Percentiles rank a stretch among this genome's conserved stretches.
These are phyloP conservation scores for Sordaria brevicollis DNA, from an alignment of 495 filamentous ascomycete genomes.

Conservation along the genomic window DNA sequence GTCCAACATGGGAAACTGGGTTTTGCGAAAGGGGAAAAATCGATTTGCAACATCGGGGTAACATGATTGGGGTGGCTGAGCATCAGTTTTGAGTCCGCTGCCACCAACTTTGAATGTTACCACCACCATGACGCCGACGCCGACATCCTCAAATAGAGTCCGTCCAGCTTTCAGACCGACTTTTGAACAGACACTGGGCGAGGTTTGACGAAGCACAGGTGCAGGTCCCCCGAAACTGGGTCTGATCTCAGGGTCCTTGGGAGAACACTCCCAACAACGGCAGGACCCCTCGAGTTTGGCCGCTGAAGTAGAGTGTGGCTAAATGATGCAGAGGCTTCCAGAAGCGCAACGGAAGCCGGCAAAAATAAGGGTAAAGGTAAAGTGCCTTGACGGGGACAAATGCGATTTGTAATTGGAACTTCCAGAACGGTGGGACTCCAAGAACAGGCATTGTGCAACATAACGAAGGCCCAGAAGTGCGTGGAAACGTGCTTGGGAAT, in stretches of 20 bases:
- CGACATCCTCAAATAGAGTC: background rate
- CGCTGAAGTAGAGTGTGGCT: constrained; percentile 11
- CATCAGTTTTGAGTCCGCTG: background rate
- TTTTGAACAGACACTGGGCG: background rate
- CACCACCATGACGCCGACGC: background rate
- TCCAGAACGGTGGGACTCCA: background rate
- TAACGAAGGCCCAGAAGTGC: background rate
- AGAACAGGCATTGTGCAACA: background rate
- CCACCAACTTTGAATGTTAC: background rate
- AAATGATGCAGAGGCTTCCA: constrained; percentile 14
- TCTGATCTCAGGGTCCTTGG: background rate
- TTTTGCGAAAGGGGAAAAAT: background rate
- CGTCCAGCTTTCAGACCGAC: background rate
- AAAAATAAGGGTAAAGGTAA: constrained; percentile 15
- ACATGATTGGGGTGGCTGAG: background rate
- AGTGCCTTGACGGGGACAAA: background rate
- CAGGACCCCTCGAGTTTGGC: background rate
- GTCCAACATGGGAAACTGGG: background rate
- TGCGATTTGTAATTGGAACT: background rate
- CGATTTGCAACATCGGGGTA: background rate
- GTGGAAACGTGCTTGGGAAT: background rate
- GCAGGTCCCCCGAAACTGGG: background rate
- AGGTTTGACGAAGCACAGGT: background rate
- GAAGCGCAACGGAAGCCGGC: constrained; percentile 14
- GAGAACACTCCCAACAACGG: background rate